These are phyloP conservation scores for Emericellopsis terricola DNA, from an alignment of 495 filamentous ascomycete species.

Conservation along the genomic window DNA sequence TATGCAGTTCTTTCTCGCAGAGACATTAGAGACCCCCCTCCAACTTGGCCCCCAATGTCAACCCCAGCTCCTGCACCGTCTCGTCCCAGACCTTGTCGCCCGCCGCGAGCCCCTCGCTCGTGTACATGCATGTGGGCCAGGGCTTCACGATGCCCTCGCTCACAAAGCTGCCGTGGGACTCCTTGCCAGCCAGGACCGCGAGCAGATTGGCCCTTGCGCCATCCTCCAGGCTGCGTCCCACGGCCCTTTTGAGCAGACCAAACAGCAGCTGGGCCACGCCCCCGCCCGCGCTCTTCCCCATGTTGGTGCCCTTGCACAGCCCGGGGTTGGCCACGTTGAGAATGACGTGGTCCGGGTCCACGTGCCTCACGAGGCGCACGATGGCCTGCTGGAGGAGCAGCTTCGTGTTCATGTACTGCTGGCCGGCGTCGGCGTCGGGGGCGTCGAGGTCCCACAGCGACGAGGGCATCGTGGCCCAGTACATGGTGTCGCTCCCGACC, in stretches of 20 bases:
- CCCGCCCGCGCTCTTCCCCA: conserved; percentile 13
- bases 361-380: conserved; percentile 13
- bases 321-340: conserved; percentile 24
- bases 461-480: conserved; percentile 11
- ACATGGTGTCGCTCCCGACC: conserved; percentile 12
- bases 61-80: conserved; percentile 16
- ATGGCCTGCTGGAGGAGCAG: conserved; percentile 18
- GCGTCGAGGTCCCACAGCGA: conserved; percentile 8
- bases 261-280: conserved; percentile 1
- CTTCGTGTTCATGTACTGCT: conserved; percentile 17
- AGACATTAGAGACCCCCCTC: too few species aligned
- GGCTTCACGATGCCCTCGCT: conserved; percentile 20
- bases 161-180: conserved; percentile 20
- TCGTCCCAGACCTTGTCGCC: conserved; percentile 20
- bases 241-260: conserved; percentile 5
- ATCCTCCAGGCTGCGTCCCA: conserved; percentile 11
- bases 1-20: too few species aligned
- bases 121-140: conserved; percentile 17
- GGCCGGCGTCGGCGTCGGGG: conserved; percentile 4
- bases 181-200: conserved; percentile 17
- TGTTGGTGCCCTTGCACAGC: conserved; percentile 13
- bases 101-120: conserved; percentile 12
- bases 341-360: conserved; percentile 17
- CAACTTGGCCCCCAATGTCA: too few species aligned
- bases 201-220: conserved; percentile 20